Evolutionary conservation across 768 basidiomycete genomes (phyloP), one percentile per base, ranked within the genome.

Genomic region (Mycena epipterygia): DNA sequence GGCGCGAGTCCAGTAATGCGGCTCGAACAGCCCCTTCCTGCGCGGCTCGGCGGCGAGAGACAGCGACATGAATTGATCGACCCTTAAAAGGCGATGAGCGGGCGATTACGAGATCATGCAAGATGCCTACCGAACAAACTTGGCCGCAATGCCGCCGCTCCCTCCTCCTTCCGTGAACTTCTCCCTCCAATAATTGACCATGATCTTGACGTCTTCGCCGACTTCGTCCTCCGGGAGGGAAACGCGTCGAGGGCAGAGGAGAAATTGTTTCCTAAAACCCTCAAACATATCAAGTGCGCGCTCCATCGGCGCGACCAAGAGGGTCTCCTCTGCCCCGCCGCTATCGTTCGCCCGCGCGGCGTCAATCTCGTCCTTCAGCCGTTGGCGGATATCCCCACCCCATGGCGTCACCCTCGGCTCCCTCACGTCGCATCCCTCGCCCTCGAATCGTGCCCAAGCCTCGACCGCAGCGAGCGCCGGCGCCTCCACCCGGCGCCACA

Each of bases 11-110:
- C 93, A 95, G 80, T 91, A 94, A 73, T 91, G 89, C 0, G 93
- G 92, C 71, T 94, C 93, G 64, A 93, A 95, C 2, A 91, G 80
- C 11, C 92, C 92, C 77, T 87, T 90, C n/a, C 90, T 85, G 25
- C 90, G 87, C 9, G 93, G 89, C 74, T 95, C 94, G 19, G 91
- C 89, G 42, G 92, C 89, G 37, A 94, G 78, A 2, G 94, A 95
- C 23, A 94, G 83, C 0, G 91, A 89, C 88, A 91, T 92, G 74
- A 94, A 95, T 69, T 93, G 92, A 29, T 93, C 93, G 69, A 92
- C 81, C 11, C 92, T 94, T 51, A 14, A 59, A 61, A 63, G 27
- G 59, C 52, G 29, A 73, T 67, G 6, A 68, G 51, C 37, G n/a
- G n/a, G 35, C 32, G 37, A 16, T n/a, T 1, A 53, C 30, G 27